Conservation (phyloP, 2,329 filamentous ascomycete species). For the Paracoccidioides brasiliensis region DNA sequence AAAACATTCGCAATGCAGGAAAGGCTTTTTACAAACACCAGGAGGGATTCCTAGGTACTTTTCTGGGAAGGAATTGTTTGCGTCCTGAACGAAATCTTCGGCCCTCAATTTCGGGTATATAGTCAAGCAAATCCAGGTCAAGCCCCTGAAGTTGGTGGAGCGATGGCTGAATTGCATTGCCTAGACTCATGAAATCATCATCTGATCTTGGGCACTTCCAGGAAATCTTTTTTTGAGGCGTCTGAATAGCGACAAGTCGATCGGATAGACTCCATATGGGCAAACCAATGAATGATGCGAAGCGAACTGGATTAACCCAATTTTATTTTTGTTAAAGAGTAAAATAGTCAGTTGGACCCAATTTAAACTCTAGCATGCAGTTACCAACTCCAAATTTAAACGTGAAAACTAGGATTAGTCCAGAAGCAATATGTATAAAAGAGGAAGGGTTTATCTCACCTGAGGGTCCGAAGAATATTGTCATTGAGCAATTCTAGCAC, state of each 20-base stretch:
- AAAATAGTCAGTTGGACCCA: neutral
- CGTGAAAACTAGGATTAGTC: neutral
- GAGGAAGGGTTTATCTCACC: neutral
- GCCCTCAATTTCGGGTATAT: too few relatives aligned
- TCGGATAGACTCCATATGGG: too few relatives aligned
- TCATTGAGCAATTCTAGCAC: neutral
- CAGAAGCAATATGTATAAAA: neutral
- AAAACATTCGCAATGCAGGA: neutral
- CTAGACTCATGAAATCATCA: neutral
- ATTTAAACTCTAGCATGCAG: slow-evolving; percentile 1
- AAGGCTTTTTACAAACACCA: neutral
- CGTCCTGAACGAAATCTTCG: neutral
- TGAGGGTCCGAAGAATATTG: neutral
- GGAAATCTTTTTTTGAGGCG: neutral
- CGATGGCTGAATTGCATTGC: neutral
- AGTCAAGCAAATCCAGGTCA: neutral
- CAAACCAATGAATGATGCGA: neutral
- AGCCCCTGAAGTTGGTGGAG: neutral
- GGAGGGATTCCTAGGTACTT: neutral
- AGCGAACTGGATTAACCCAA: neutral
- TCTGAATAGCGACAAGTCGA: neutral
- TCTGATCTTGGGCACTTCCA: neutral
- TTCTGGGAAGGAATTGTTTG: neutral
- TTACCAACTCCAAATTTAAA: neutral
- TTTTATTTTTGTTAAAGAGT: neutral